Evolutionary conservation across 345 rosid species (phyloP).

Genomic region (Durio zibethinus): DNA sequence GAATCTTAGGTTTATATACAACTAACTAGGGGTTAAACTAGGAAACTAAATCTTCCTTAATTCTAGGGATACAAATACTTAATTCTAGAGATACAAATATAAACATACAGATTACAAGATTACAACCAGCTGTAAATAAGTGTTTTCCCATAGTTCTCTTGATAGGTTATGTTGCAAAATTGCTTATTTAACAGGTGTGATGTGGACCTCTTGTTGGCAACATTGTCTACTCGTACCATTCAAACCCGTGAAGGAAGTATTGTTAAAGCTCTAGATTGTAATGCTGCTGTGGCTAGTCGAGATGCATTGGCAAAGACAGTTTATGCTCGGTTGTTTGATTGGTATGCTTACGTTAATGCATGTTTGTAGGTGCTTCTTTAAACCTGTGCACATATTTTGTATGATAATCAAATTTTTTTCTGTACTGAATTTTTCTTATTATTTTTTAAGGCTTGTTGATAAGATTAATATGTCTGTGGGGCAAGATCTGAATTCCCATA

Average conservation of each 20-base stretch:
- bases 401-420: conserved; percentile 13
- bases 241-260: conserved; percentile 95
- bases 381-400: neutral
- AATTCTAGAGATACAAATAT: too few relatives aligned
- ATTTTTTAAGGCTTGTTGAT: conserved; percentile 73
- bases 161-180: conserved; percentile 4
- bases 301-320: conserved; percentile 96
- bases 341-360: conserved; percentile 45
- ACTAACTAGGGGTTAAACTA: too few relatives aligned
- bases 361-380: conserved; percentile 1
- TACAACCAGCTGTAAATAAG: too few relatives aligned
- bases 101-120: too few relatives aligned
- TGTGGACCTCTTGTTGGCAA: conserved; percentile 65
- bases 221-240: conserved; percentile 84
- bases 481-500: conserved; percentile 68
- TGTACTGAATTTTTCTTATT: conserved; percentile 17
- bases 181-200: conserved; percentile 65
- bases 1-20: too few relatives aligned
- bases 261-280: conserved; percentile 81
- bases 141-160: too few relatives aligned
- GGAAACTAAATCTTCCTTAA: too few relatives aligned
- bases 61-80: too few relatives aligned
- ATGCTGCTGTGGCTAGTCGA: conserved; percentile 92
- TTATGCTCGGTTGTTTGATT: conserved; percentile 89
- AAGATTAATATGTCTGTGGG: conserved; percentile 91